A percentile compares a stretch with the other conserved stretches of the same genome.
phyloP scores from a whole-genome alignment of 1,139 yeast genomes.

The Diutina siamensis region DNA sequence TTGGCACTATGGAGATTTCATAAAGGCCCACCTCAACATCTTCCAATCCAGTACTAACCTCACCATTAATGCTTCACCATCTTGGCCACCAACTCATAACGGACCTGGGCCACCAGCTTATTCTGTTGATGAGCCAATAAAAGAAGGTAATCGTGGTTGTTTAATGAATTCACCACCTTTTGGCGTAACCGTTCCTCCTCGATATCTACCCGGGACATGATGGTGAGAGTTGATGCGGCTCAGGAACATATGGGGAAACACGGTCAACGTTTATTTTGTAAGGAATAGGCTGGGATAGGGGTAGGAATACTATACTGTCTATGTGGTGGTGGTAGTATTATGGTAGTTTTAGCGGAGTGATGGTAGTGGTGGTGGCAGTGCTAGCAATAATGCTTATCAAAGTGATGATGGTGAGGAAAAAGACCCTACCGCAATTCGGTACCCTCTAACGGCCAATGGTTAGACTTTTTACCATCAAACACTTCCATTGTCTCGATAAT shows the following conservation, averaged over 20 bases:
- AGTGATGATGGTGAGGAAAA: too few relatives aligned
- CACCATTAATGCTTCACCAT: conserved; percentile 7
- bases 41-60: too few relatives aligned
- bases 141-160: conserved; percentile 31
- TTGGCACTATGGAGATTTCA: too few relatives aligned
- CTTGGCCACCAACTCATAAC: conserved; percentile 23
- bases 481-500: conserved; percentile 59
- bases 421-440: not conserved
- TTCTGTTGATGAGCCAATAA: conserved; percentile 33
- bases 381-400: too few relatives aligned
- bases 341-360: not conserved
- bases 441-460: not conserved
- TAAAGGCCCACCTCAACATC: too few relatives aligned
- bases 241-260: not conserved
- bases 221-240: not conserved
- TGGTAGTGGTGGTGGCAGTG: not conserved
- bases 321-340: not conserved
- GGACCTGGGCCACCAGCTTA: conserved; percentile 33
- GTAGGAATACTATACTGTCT: too few relatives aligned
- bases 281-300: too few relatives aligned
- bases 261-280: not conserved
- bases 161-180: conserved; percentile 29
- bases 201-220: conserved; percentile 11
- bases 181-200: conserved; percentile 30
- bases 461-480: conserved; percentile 31